Conservation (phyloP, 2,329 filamentous ascomycete species). For the Alternaria burnsii region DNA sequence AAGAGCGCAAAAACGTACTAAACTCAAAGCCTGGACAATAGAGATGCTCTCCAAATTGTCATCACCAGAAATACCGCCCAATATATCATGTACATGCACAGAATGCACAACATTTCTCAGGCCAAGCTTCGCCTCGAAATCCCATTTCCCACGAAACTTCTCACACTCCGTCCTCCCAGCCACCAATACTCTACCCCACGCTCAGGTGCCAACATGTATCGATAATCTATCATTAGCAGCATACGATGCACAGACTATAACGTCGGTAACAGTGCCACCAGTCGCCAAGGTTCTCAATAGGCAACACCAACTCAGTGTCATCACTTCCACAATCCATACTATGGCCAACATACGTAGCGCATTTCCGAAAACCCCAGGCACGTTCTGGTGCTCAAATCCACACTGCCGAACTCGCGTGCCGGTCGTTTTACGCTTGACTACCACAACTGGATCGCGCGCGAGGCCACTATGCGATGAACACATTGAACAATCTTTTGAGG, state of each 20-base stretch:
- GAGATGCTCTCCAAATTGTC: conserved; percentile 4
- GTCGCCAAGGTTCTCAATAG: not conserved
- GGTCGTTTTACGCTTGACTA: not conserved
- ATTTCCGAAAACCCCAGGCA: conserved; percentile 11
- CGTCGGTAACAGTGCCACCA: not conserved
- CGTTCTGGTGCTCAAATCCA: conserved; percentile 4
- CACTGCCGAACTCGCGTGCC: conserved; percentile 7
- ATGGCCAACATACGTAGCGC: not conserved
- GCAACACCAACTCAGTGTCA: not conserved
- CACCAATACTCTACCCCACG: not conserved
- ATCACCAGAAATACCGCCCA: conserved; percentile 4
- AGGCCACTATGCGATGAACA: conserved; percentile 6
- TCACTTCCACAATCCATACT: not conserved
- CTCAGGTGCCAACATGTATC: not conserved
- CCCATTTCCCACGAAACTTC: not conserved
- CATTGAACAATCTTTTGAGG: conserved; percentile 5
- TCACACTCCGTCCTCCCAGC: not conserved
- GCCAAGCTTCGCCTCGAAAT: conserved; percentile 4
- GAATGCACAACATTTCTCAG: conserved; percentile 23
- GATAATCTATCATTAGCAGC: conserved; percentile 5
- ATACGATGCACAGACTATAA: not conserved
- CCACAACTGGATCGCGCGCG: not conserved
- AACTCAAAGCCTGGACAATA: not conserved
- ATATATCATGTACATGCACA: conserved; percentile 24
- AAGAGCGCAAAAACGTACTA: not conserved